Evolutionary conservation across 139 green algal species (phyloP).

Genomic region (Limnomonas spitsbergensis): DNA sequence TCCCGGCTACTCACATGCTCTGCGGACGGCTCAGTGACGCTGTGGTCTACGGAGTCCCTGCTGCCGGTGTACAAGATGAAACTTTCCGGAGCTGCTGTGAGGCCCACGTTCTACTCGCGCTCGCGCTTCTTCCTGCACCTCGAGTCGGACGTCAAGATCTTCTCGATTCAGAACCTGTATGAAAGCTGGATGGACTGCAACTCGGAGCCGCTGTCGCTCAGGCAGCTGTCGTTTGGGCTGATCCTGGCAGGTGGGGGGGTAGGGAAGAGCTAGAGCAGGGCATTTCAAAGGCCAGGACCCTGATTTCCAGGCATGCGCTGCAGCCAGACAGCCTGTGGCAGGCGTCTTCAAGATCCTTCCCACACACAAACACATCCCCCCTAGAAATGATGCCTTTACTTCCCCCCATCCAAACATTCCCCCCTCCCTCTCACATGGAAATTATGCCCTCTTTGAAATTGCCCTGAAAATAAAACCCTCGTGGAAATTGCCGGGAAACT

Average conservation of each 20-base stretch:
- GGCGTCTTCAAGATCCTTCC: too few relatives aligned
- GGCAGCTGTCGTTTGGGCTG: slow-evolving; percentile 25
- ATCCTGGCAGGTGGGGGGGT: slow-evolving; percentile 19
- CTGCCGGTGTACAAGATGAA: slow-evolving; percentile 38
- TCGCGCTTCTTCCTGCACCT: slow-evolving; percentile 22
- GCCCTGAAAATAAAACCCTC: too few relatives aligned
- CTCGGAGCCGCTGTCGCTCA: slow-evolving; percentile 14
- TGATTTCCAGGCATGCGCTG: too few relatives aligned
- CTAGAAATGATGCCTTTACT: too few relatives aligned
- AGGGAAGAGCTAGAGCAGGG: too few relatives aligned
- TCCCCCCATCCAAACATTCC: too few relatives aligned
- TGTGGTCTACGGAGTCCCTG: slow-evolving; percentile 33
- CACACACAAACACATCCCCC: too few relatives aligned
- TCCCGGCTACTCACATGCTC: slow-evolving; percentile 22
- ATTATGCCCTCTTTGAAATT: too few relatives aligned
- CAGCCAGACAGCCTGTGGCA: too few relatives aligned
- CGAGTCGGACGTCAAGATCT: slow-evolving; percentile 18
- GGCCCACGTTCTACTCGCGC: slow-evolving; percentile 20
- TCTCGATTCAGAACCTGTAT: slow-evolving; percentile 15
- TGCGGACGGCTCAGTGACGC: slow-evolving; percentile 25
- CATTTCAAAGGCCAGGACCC: too few relatives aligned
- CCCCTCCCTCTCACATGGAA: too few relatives aligned
- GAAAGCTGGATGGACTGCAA: slow-evolving; percentile 40
- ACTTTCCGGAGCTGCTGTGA: slow-evolving; percentile 4
- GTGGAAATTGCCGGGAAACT: too few relatives aligned